Evolutionary conservation across 192 early-diverging fungal genomes (phyloP).

Genomic region (Podila epigama): DNA sequence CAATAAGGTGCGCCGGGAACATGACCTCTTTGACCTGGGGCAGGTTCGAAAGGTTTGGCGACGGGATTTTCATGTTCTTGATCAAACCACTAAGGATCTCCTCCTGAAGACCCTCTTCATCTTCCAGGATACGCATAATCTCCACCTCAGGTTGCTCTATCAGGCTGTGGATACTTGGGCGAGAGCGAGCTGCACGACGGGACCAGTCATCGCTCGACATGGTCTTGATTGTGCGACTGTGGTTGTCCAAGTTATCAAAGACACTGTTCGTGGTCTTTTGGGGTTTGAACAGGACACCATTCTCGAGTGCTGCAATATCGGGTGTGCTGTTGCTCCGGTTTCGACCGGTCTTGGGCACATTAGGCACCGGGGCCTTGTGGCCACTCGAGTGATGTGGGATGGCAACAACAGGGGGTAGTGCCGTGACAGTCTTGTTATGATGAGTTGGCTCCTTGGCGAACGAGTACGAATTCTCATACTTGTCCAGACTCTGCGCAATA

Average conservation of each 20-base stretch:
- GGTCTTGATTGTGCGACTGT: conserved; percentile 46
- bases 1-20: conserved; percentile 96
- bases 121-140: conserved; percentile 68
- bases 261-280: conserved; percentile 47
- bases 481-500: too few relatives aligned
- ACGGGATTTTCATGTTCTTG: conserved; percentile 87
- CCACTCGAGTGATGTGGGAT: conserved; percentile 24
- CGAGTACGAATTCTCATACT: conserved; percentile 49
- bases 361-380: not conserved
- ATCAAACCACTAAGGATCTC: conserved; percentile 94
- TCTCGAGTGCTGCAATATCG: conserved; percentile 36
- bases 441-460: conserved; percentile 37
- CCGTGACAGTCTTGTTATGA: conserved; percentile 31
- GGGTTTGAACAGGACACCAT: conserved; percentile 31
- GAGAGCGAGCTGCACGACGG: conserved; percentile 39
- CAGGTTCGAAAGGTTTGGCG: conserved; percentile 80
- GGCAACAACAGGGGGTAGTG: conserved; percentile 22
- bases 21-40: conserved; percentile 87
- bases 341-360: conserved; percentile 16
- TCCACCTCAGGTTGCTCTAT: conserved; percentile 49
- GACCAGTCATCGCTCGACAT: conserved; percentile 48
- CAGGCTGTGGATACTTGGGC: conserved; percentile 45
- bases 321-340: conserved; percentile 48
- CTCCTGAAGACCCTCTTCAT: conserved; percentile 67
- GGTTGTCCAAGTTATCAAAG: conserved; percentile 47